Evolutionary conservation across 2,329 filamentous ascomycete genomes (phyloP).

Genomic region (Arthroderma sp.): DNA sequence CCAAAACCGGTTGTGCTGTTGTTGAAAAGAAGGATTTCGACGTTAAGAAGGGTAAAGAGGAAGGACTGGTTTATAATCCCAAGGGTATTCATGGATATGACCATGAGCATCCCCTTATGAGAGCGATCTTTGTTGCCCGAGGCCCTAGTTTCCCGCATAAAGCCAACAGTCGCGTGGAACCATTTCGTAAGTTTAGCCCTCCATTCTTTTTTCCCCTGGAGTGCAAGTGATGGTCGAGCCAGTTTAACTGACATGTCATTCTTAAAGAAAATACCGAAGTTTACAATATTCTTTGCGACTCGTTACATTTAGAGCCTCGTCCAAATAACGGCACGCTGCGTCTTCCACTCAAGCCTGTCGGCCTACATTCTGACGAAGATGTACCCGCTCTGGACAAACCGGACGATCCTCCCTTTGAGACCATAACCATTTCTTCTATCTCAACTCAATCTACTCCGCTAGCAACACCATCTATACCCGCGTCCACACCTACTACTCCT

Average conservation of each 20-base stretch:
- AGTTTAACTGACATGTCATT: slow-evolving; percentile 5
- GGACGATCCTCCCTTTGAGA: slow-evolving; percentile 18
- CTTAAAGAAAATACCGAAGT: slow-evolving; percentile 75
- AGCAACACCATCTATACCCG: neutral
- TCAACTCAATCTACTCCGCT: neutral
- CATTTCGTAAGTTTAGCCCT: slow-evolving; percentile 56
- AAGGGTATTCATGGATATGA: slow-evolving; percentile 88
- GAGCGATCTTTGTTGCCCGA: slow-evolving; percentile 83
- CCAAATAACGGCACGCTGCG: slow-evolving; percentile 78
- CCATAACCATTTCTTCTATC: slow-evolving; percentile 8
- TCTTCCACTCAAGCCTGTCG: slow-evolving; percentile 32
- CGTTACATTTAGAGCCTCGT: slow-evolving; percentile 56
- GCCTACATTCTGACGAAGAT: slow-evolving; percentile 31
- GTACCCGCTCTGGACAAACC: slow-evolving; percentile 20
- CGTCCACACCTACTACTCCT: neutral
- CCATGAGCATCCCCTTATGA: slow-evolving; percentile 86
- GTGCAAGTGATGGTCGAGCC: too few species aligned
- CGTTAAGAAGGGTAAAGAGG: slow-evolving; percentile 51
- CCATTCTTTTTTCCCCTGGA: neutral
- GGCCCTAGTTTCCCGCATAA: slow-evolving; percentile 84
- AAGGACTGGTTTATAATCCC: slow-evolving; percentile 59
- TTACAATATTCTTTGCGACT: slow-evolving; percentile 90
- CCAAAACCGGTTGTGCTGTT: slow-evolving; percentile 84
- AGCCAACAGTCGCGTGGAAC: slow-evolving; percentile 63
- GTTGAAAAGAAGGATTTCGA: slow-evolving; percentile 70